Percentiles rank a stretch among this genome's conserved stretches.
Evolutionary conservation across 371 early-diverging fungal genomes (phyloP).

Genomic region (Syncephalis plumigaleata): DNA sequence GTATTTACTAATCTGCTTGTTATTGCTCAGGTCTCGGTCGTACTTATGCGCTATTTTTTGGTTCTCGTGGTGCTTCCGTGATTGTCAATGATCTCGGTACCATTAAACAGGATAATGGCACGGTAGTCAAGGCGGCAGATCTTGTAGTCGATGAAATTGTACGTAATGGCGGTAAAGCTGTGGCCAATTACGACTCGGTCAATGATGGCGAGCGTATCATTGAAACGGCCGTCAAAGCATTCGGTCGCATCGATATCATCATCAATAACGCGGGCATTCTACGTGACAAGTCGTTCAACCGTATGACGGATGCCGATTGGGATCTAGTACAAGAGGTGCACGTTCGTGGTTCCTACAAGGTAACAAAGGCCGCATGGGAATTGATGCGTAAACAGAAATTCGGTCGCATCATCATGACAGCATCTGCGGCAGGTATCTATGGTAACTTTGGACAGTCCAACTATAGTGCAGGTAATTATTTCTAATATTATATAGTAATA

Average conservation of each 20-base stretch:
- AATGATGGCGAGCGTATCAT: slow-evolving; percentile 93
- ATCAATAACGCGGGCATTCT: slow-evolving; percentile 97
- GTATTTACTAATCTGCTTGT: neutral
- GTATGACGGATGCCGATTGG: slow-evolving; percentile 95
- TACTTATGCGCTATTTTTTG: slow-evolving; percentile 85
- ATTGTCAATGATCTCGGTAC: slow-evolving; percentile 89
- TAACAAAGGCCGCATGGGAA: slow-evolving; percentile 94
- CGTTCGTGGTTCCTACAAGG: slow-evolving; percentile 86
- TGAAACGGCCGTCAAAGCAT: slow-evolving; percentile 86
- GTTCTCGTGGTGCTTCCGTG: slow-evolving; percentile 70
- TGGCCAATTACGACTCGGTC: slow-evolving; percentile 95
- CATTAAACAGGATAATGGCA: slow-evolving; percentile 63
- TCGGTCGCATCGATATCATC: slow-evolving; percentile 86
- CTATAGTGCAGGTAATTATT: slow-evolving; percentile 46
- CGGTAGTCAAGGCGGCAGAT: slow-evolving; percentile 71
- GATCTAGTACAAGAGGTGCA: slow-evolving; percentile 85
- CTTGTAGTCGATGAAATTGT: slow-evolving; percentile 89
- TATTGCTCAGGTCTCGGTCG: slow-evolving; percentile 47
- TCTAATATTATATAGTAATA: neutral
- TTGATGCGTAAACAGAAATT: slow-evolving; percentile 88
- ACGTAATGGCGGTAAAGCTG: slow-evolving; percentile 81
- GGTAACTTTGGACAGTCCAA: slow-evolving; percentile 99
- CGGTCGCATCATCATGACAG: slow-evolving; percentile 64
- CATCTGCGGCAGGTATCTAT: slow-evolving; percentile 93
- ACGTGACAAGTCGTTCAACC: slow-evolving; percentile 87